These are phyloP conservation scores for Mentha longifolia DNA, from an alignment of 257 asterid species.

Conservation along the genomic window DNA sequence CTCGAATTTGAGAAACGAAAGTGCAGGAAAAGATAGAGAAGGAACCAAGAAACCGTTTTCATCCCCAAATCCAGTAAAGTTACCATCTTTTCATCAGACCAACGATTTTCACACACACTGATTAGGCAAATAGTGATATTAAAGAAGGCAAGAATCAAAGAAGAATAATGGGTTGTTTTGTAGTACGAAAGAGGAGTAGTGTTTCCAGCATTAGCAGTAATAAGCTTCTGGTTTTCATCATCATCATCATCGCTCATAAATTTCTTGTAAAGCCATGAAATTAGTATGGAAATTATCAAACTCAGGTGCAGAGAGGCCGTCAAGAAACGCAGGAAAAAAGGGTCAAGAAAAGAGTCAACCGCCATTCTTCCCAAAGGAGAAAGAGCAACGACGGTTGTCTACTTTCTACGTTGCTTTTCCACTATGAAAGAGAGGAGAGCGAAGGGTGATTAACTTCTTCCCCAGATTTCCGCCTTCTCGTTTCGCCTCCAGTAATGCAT, in stretches of 20 bases:
- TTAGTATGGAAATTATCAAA: constrained; percentile 40
- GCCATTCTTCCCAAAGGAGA: constrained; percentile 23
- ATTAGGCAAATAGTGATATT: constrained; percentile 57
- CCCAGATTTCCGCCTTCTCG: neutral
- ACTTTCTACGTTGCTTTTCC: no score
- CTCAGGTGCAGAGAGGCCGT: constrained; percentile 57
- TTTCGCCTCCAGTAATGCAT: neutral
- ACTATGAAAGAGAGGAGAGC: no score
- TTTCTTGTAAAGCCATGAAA: constrained; percentile 48
- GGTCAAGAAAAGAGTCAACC: constrained; percentile 35
- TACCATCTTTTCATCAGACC: constrained; percentile 56
- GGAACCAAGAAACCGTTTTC: constrained; percentile 65
- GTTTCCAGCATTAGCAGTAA: neutral
- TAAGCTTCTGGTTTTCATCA: constrained; percentile 29
- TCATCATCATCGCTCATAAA: neutral
- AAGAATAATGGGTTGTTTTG: constrained; percentile 46
- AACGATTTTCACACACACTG: constrained; percentile 47
- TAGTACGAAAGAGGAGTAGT: constrained; percentile 28
- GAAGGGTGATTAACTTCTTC: neutral
- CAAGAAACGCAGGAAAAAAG: constrained; percentile 50
- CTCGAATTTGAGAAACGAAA: constrained; percentile 44
- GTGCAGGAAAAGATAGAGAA: constrained; percentile 53
- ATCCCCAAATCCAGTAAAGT: constrained; percentile 56
- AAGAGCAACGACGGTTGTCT: constrained; percentile 12
- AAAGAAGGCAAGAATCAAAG: constrained; percentile 48